These are phyloP conservation scores for Leccinum boreale DNA, from an alignment of 768 basidiomycete genomes.

Conservation along the genomic window DNA sequence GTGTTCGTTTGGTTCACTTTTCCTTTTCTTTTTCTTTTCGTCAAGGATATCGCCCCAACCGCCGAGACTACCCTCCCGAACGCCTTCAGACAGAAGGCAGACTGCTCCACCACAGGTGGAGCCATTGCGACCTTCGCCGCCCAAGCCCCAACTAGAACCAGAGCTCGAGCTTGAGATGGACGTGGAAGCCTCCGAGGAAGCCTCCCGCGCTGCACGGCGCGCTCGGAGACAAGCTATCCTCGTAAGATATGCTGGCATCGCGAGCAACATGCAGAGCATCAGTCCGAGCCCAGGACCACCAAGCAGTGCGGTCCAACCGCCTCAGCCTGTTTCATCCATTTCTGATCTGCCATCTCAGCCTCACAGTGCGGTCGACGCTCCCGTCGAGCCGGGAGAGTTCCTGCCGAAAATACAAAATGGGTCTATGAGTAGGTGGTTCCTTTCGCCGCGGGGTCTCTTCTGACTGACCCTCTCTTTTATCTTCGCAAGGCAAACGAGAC, in stretches of 20 bases:
- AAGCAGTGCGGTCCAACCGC: conserved; percentile 75
- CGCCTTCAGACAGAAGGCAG: conserved; percentile 23
- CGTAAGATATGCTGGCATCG: conserved; percentile 63
- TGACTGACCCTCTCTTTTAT: conserved; percentile 1
- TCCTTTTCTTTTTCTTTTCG: not conserved
- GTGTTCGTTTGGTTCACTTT: conserved; percentile 7
- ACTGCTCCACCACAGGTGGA: conserved; percentile 17
- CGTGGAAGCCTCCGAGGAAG: conserved; percentile 49
- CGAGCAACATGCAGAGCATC: conserved; percentile 41
- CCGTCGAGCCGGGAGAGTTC: conserved; percentile 19
- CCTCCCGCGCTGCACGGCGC: conserved; percentile 62
- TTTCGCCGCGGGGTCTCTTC: not conserved
- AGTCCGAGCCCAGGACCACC: conserved; percentile 60
- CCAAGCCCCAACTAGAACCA: conserved; percentile 31
- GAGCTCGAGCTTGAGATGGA: conserved; percentile 57
- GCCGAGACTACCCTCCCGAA: conserved; percentile 22
- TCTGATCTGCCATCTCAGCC: conserved; percentile 64
- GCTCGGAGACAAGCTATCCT: conserved; percentile 74
- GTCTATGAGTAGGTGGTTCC: conserved; percentile 19
- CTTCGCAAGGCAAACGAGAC: conserved; percentile 43
- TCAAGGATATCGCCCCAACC: conserved; percentile 64
- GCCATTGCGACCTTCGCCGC: conserved; percentile 9
- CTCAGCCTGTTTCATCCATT: conserved; percentile 51
- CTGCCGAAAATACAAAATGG: conserved; percentile 15
- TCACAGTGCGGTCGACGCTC: conserved; percentile 41